These are phyloP conservation scores for Aureobasidium subglaciale DNA, from an alignment of 2,329 filamentous ascomycete genomes.

Conservation along the genomic window DNA sequence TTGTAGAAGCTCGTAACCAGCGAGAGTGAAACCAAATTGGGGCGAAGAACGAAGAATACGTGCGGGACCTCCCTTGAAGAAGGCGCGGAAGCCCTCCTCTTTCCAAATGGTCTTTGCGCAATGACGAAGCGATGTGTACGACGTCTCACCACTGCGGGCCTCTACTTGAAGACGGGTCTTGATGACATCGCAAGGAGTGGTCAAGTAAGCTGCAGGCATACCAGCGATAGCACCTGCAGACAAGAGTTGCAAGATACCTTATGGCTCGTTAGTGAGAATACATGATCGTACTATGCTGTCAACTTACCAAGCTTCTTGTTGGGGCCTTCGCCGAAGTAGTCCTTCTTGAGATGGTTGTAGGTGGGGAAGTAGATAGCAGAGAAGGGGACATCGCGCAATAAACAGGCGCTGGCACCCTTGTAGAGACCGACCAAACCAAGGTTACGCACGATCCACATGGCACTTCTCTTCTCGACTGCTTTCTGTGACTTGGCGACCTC, in stretches of 20 bases:
- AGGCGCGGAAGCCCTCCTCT: conserved; percentile 90
- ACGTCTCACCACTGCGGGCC: conserved; percentile 85
- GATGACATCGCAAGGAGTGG: conserved; percentile 97
- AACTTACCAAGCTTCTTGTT: conserved; percentile 68
- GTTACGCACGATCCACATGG: conserved; percentile 96
- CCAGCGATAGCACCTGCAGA: conserved; percentile 80
- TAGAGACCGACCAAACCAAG: conserved; percentile 90
- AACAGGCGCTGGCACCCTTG: conserved; percentile 90
- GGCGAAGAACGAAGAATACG: conserved; percentile 92
- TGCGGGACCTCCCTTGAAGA: conserved; percentile 97
- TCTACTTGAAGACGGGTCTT: conserved; percentile 98
- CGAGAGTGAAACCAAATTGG: conserved; percentile 96
- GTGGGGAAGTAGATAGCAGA: conserved; percentile 98
- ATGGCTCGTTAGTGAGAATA: not conserved
- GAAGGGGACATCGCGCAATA: conserved; percentile 94
- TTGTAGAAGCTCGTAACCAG: conserved; percentile 89
- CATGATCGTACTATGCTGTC: not conserved
- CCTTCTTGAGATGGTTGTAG: conserved; percentile 89
- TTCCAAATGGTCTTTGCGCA: conserved; percentile 74
- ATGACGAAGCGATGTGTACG: conserved; percentile 81
- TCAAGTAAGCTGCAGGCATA: conserved; percentile 65
- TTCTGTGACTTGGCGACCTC: conserved; percentile 76
- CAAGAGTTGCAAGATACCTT: conserved; percentile 73
- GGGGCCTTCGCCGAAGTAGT: conserved; percentile 82
- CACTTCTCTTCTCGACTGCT: conserved; percentile 76